A percentile compares a stretch with the other conserved stretches of the same genome.
Evolutionary conservation across 306 rosid species (phyloP).

Genomic region (Neltuma alba): DNA sequence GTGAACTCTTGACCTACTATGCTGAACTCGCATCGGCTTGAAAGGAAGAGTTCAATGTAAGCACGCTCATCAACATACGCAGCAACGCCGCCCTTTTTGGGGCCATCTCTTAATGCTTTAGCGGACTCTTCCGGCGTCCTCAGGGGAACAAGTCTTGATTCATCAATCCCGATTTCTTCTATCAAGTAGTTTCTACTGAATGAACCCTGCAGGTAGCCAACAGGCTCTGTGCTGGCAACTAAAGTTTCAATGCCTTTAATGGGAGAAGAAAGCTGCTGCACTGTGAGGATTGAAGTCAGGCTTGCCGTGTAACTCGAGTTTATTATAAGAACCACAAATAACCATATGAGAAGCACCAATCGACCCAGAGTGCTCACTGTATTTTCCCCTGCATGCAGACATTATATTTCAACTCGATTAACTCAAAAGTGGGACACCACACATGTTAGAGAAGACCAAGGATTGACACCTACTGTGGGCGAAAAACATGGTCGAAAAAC

Average conservation of each 20-base stretch:
- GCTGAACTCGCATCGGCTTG: conserved; percentile 73
- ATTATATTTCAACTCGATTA: conserved; percentile 17
- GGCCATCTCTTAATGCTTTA: conserved; percentile 71
- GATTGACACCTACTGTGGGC: conserved; percentile 73
- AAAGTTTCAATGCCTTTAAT: conserved; percentile 83
- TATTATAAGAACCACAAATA: conserved; percentile 91
- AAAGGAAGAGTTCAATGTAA: conserved; percentile 81
- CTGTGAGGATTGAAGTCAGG: conserved; percentile 96
- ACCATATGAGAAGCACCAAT: conserved; percentile 79
- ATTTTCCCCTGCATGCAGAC: conserved; percentile 67
- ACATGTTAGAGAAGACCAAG: conserved; percentile 24
- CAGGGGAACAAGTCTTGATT: conserved; percentile 78
- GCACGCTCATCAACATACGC: conserved; percentile 88
- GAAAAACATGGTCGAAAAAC: conserved; percentile 83
- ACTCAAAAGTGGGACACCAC: conserved; percentile 13
- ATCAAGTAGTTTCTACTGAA: conserved; percentile 60
- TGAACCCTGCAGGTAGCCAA: conserved; percentile 81
- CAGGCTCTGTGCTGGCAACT: conserved; percentile 56
- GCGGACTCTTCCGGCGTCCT: conserved; percentile 58
- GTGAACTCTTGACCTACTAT: conserved; percentile 92
- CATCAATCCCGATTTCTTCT: conserved; percentile 58
- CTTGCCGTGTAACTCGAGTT: conserved; percentile 97
- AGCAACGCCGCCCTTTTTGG: conserved; percentile 73
- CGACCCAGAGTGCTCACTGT: conserved; percentile 95
- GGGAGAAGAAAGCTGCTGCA: conserved; percentile 76